A percentile compares a stretch with the other conserved stretches of the same genome.
Evolutionary conservation across 768 basidiomycete genomes (phyloP).

Genomic region (Pleurotus cornucopiae): DNA sequence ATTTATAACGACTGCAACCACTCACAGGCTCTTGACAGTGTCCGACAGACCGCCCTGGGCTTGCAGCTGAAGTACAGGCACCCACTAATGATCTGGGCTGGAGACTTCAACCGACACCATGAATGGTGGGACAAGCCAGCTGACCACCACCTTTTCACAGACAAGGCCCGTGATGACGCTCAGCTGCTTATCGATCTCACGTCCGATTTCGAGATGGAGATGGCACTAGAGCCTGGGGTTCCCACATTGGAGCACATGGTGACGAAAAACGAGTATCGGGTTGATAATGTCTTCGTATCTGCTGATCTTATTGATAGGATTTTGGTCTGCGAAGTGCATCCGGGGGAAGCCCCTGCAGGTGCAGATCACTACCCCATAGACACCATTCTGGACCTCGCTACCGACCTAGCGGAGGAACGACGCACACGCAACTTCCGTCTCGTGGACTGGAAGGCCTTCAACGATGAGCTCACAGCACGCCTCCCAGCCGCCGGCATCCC

Average conservation of each 20-base stretch:
- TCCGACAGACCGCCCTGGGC: not conserved
- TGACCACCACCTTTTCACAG: slow-evolving; percentile 28
- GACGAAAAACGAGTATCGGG: slow-evolving; percentile 31
- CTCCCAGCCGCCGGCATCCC: not conserved
- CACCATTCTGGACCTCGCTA: slow-evolving; percentile 13
- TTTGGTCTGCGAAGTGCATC: not conserved
- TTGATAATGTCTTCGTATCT: slow-evolving; percentile 29
- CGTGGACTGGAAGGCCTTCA: slow-evolving; percentile 27
- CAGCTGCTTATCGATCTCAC: slow-evolving; percentile 23
- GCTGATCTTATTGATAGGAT: slow-evolving; percentile 11
- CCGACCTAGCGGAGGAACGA: not conserved
- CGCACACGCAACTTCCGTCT: slow-evolving; percentile 19
- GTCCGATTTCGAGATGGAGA: slow-evolving; percentile 20
- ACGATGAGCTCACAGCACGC: not conserved
- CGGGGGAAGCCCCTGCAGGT: not conserved
- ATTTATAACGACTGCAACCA: not conserved
- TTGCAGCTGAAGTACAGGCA: not conserved
- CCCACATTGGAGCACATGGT: slow-evolving; percentile 27
- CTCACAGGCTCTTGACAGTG: slow-evolving; percentile 6
- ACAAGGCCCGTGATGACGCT: slow-evolving; percentile 13
- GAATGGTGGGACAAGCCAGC: slow-evolving; percentile 31
- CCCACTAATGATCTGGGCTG: slow-evolving; percentile 23
- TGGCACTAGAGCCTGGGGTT: slow-evolving; percentile 25
- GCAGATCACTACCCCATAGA: not conserved
- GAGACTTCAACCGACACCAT: slow-evolving; percentile 40